phyloP scores from a whole-genome alignment of 2,329 filamentous ascomycete species.

The Hypoxylon sp. region DNA sequence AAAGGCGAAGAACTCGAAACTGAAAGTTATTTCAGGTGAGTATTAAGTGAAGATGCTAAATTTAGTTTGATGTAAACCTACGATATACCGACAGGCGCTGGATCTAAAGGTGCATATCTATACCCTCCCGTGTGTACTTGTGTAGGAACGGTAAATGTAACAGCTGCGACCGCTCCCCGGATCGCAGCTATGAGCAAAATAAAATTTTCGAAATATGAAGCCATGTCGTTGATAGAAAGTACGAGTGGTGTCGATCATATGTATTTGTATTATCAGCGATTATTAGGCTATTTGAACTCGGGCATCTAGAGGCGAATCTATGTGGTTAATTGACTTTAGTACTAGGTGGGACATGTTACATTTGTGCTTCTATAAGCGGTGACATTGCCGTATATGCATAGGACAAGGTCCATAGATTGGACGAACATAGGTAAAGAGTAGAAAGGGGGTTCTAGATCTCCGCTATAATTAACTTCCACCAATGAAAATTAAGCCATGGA shows the following conservation, averaged over 20 bases:
- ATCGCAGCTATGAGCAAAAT: constrained; percentile 34
- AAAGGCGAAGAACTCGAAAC: constrained; percentile 71
- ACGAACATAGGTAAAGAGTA: not conserved
- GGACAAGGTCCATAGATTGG: not conserved
- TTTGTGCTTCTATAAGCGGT: constrained; percentile 15
- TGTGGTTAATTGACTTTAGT: constrained; percentile 8
- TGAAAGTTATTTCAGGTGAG: constrained; percentile 44
- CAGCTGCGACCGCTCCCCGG: constrained; percentile 39
- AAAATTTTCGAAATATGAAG: constrained; percentile 16
- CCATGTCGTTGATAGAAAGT: constrained; percentile 23
- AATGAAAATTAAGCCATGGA: constrained; percentile 13
- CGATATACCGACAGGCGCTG: constrained; percentile 63
- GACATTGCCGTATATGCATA: constrained; percentile 16
- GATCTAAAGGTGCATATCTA: constrained; percentile 56
- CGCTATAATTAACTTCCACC: constrained; percentile 29
- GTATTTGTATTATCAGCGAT: constrained; percentile 7
- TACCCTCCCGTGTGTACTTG: constrained; percentile 47
- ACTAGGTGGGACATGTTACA: constrained; percentile 24
- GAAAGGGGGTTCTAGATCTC: constrained; percentile 12
- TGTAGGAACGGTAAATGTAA: constrained; percentile 56
- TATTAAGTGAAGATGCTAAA: not conserved
- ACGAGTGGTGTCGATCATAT: constrained; percentile 16
- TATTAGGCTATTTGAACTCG: constrained; percentile 36
- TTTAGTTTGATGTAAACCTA: constrained; percentile 49
- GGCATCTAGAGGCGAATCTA: constrained; percentile 6